Evolutionary conservation across 805 yeast genomes (phyloP), one percentile per base, ranked within the genome.

Genomic region (Cyberlindnera xylosilytica): DNA sequence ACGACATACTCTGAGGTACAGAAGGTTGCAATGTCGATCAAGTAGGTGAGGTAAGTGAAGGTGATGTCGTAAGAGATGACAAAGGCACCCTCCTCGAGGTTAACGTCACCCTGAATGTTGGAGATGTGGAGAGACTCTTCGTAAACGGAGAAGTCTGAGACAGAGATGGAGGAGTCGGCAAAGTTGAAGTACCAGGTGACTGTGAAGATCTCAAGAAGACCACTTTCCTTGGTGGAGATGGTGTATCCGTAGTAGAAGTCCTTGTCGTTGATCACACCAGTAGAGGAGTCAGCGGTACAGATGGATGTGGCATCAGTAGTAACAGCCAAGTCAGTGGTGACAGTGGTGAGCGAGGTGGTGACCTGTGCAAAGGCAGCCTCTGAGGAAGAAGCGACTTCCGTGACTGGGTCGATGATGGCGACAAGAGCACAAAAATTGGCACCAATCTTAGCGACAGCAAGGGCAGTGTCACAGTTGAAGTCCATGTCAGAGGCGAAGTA

Each of bases 131-230:
- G 9, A 26, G 50, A 53, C 15, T 31, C 38, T 6, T 28, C 20
- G 32, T 23, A 13, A 18, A 38, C 23, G 4, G 13, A 22, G 36
- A 51, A 51, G 17, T 30, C 43, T 30, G 37, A 22, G 24, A 50
- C 53, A 10, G 24, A 22, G 24, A 22, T 22, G 10, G 7, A 7
- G 10, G 10, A 8, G 7, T 22, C 42, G n/a, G 23, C 16, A 35
- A 50, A 50, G 10, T 32, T 20, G 31, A 50, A 48, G 42, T 39
- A 45, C 52, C 52, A 50, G 6, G 50, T 50, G 18, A 50, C 17
- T 18, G 52, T 44, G 20, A 36, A 47, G 19, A 12, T 26, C 12
- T 13, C 29, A 26, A 26, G 19, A 13, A 15, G 33, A 29, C 6
- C 6, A 13, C 18, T 15, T 8, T 16, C 9, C n/a, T n/a, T n/a